phyloP scores from a whole-genome alignment of 805 yeast species.

The Torulaspora indica region DNA sequence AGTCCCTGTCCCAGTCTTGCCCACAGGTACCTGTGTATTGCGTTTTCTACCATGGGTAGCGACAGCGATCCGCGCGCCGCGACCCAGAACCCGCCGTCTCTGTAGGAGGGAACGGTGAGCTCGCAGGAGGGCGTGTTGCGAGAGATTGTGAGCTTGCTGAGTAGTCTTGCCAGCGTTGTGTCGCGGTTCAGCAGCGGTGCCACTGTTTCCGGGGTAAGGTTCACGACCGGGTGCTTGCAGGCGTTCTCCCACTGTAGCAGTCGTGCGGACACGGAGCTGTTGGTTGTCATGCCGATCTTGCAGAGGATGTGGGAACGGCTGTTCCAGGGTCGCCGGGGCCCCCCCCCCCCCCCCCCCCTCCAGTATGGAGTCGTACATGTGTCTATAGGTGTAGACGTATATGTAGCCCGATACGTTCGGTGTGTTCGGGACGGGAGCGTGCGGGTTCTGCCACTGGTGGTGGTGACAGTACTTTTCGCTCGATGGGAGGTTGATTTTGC shows the following conservation, averaged over 20 bases:
- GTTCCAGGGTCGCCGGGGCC: constrained; percentile 24
- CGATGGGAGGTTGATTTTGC: constrained; percentile 15
- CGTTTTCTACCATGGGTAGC: constrained; percentile 21
- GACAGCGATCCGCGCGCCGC: constrained; percentile 17
- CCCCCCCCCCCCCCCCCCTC: not conserved
- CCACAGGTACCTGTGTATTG: constrained; percentile 30
- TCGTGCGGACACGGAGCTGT: constrained; percentile 22
- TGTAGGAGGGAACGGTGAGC: too few relatives aligned
- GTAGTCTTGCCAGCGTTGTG: not conserved
- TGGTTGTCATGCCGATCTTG: constrained; percentile 35
- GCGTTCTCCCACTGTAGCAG: constrained; percentile 28
- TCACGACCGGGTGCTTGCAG: constrained; percentile 28
- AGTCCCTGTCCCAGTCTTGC: constrained; percentile 30
- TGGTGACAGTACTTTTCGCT: constrained; percentile 19
- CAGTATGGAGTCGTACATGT: constrained; percentile 19
- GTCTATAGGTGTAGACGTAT: constrained; percentile 28
- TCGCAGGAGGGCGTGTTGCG: too few relatives aligned
- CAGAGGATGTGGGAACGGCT: constrained; percentile 21
- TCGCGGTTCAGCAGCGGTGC: not conserved
- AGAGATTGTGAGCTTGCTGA: not conserved
- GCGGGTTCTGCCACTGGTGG: constrained; percentile 19
- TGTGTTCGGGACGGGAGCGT: not conserved
- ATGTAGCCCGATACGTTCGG: constrained; percentile 23
- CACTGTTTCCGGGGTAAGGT: constrained; percentile 27
- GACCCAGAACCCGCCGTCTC: constrained; percentile 26